Evolutionary conservation across 345 rosid genomes (phyloP).

Genomic region (Streptanthus diversifolius): DNA sequence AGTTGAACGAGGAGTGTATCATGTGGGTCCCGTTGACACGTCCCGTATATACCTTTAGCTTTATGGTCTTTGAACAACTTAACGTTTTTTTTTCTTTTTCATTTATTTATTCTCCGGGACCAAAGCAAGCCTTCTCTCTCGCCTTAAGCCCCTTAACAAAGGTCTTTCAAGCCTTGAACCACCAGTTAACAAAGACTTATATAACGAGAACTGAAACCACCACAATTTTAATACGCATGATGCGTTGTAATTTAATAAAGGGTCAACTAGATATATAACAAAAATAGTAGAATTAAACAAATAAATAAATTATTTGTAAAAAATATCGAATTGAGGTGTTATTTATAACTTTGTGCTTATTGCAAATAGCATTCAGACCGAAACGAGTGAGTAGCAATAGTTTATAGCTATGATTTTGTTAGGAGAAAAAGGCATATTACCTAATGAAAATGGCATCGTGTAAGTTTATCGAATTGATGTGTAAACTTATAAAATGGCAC

Average conservation of each 20-base stretch:
- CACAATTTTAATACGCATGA: neutral
- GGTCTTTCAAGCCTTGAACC: neutral
- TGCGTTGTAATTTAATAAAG: neutral
- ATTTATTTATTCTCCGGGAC: neutral
- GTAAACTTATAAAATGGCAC: no score
- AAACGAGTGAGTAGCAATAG: neutral
- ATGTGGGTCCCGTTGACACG: constrained; percentile 26
- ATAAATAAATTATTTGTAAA: neutral
- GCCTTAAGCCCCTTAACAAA: neutral
- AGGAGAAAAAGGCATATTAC: no score
- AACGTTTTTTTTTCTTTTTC: neutral
- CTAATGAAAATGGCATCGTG: no score
- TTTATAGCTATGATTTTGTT: neutral
- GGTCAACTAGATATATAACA: neutral
- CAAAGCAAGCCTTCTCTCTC: neutral
- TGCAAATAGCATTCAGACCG: neutral
- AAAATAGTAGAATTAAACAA: neutral
- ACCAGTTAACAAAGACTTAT: neutral
- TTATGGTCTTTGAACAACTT: constrained; percentile 21
- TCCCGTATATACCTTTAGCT: constrained; percentile 8
- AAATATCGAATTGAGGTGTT: neutral
- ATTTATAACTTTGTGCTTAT: neutral
- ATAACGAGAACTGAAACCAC: neutral
- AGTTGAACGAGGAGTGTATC: constrained; percentile 21
- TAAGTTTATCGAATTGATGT: no score